Evolutionary conservation across 2,329 filamentous ascomycete species (phyloP), one percentile per base, ranked within the genome.

Genomic region (Phaeosphaeria sp.): DNA sequence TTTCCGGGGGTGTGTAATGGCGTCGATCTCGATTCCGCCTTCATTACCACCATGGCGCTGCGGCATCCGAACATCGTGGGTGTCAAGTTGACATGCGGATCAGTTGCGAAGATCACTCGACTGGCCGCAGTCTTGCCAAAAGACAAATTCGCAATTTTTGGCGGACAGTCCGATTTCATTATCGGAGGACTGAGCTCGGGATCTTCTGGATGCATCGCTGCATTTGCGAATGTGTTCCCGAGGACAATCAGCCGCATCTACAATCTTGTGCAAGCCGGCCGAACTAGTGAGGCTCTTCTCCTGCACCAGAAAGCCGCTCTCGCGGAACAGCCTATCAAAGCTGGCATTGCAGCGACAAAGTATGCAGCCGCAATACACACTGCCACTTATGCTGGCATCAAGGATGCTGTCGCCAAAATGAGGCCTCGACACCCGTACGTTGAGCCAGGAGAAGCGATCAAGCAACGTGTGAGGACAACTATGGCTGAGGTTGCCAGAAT

Each of bases 31-130:
- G 85, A 86, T 70, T 89, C 86, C 0, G 88, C 90, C 62, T 83
- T 85, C 68, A 86, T 91, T 65, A 77, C 83, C 15, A 75, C 79
- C 1, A 79, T 90, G 20, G 82, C 83, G 9, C 73, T 81, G 58
- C 30, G 30, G 13, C 30, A 36, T 11, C 30, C 30, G 65, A 65
- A 18, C 30, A 36, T 36, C 13, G 30, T 36, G 7, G 30, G 30
- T 36, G 85, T 87, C 58, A 90, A 90, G 79, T 78, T 90, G 54
- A 90, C 88, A 6, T 90, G 89, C 71, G 89, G 88, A 22, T 87
- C 86, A 62, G 89, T 90, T 30, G 89, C 87, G 61, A 91, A 91
- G 77, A 83, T 91, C 49, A 85, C 86, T n/a, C 82, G 89, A 15
- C 81, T 91, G n/a, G 80, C 82, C 1, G 79, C 82, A 5, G 73